Conservation (phyloP, 345 rosid species). For the Eutrema japonicum region DNA sequence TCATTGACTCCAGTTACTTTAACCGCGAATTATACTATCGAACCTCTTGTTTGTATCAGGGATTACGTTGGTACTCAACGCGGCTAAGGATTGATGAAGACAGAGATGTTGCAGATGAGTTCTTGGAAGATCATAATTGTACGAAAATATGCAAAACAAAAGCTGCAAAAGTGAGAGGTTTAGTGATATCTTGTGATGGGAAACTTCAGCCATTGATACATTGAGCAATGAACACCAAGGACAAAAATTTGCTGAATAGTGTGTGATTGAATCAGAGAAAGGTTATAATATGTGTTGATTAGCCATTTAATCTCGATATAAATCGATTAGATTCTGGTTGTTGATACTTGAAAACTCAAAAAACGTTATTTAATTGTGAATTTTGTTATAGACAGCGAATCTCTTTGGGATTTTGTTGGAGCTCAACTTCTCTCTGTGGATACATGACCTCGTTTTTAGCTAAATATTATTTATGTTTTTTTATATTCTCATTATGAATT, state of each 20-base stretch:
- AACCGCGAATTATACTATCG: not conserved
- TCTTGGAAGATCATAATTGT: constrained; percentile 58
- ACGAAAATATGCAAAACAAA: constrained; percentile 42
- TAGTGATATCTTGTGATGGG: constrained; percentile 41
- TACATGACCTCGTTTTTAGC: not conserved
- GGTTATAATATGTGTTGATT: constrained; percentile 26
- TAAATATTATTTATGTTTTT: not conserved
- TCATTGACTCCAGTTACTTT: constrained; percentile 3
- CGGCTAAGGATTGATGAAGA: constrained; percentile 87
- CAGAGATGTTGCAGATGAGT: constrained; percentile 96
- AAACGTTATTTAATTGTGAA: constrained; percentile 31
- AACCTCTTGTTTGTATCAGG: constrained; percentile 53
- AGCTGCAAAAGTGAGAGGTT: constrained; percentile 45
- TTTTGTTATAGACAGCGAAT: constrained; percentile 33
- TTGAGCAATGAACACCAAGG: constrained; percentile 27
- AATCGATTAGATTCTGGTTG: constrained; percentile 27
- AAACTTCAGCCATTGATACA: constrained; percentile 40
- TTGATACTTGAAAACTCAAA: constrained; percentile 6
- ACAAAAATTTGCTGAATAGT: constrained; percentile 25
- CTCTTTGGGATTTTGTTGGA: constrained; percentile 24
- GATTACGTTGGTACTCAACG: constrained; percentile 81
- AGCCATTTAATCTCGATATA: not conserved
- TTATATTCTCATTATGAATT: not conserved
- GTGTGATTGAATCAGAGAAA: constrained; percentile 28
- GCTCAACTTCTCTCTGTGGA: constrained; percentile 7